Percentiles rank a stretch among this genome's conserved stretches.
Evolutionary conservation across 371 early-diverging fungal genomes (phyloP).

Genomic region (Rhizopus sp.): DNA sequence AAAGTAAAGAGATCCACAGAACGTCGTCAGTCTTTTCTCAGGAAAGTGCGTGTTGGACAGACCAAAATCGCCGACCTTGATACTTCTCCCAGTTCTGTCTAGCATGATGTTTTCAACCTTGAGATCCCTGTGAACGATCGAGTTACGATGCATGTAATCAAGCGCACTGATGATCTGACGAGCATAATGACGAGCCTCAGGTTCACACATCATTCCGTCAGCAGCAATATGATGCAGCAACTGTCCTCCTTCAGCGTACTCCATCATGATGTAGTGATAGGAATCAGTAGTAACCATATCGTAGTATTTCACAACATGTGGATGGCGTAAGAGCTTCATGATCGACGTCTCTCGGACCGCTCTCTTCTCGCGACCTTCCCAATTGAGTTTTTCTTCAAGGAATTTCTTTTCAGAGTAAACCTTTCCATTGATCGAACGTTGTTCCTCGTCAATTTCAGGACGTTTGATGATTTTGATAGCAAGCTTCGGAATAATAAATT

Average conservation of each 20-base stretch:
- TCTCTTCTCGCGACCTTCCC: constrained; percentile 68
- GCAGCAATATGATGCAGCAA: constrained; percentile 87
- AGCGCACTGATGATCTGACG: constrained; percentile 91
- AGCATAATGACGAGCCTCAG: constrained; percentile 85
- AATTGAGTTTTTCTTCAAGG: no score
- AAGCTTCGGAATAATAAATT: no score
- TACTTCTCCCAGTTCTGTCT: constrained; percentile 77
- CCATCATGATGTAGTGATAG: constrained; percentile 90
- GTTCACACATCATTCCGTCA: constrained; percentile 85
- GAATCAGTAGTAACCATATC: constrained; percentile 82
- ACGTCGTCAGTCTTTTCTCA: constrained; percentile 78
- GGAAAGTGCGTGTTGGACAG: constrained; percentile 90
- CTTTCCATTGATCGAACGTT: no score
- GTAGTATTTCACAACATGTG: constrained; percentile 77
- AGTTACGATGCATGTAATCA: constrained; percentile 94
- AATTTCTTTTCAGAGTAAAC: no score
- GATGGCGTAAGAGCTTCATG: constrained; percentile 91
- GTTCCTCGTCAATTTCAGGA: no score
- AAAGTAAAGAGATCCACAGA: constrained; percentile 97
- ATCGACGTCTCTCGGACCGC: constrained; percentile 91
- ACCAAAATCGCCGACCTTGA: constrained; percentile 96
- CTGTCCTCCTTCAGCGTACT: constrained; percentile 89
- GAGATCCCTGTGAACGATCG: constrained; percentile 95
- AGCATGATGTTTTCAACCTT: constrained; percentile 97
- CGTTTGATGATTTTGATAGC: no score